A percentile compares a stretch with the other conserved stretches of the same genome.
These are phyloP conservation scores for Apiotrichum montevideense DNA, from an alignment of 1,284 basidiomycete genomes.

Conservation along the genomic window DNA sequence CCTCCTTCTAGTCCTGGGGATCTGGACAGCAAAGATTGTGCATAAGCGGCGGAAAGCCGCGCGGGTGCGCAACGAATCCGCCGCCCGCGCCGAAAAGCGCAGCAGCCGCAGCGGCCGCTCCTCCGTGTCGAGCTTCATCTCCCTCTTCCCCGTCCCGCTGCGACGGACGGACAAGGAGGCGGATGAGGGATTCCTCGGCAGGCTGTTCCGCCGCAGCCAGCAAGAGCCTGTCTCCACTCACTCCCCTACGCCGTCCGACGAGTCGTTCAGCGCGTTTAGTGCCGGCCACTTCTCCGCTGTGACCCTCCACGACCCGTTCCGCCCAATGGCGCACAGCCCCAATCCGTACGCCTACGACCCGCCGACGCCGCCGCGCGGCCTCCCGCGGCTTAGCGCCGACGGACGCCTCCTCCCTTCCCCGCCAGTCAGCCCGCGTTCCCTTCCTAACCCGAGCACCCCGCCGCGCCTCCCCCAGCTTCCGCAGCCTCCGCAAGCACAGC, in stretches of 20 bases:
- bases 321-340: too few species aligned
- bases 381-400: not conserved
- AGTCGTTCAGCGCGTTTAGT: not conserved
- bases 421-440: too few species aligned
- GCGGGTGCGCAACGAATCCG: not conserved
- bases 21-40: not conserved
- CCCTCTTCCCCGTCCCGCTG: conserved; percentile 51
- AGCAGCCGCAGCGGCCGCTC: not conserved
- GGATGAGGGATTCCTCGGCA: too few species aligned
- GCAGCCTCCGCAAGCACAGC: too few species aligned
- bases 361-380: too few species aligned
- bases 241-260: not conserved
- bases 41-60: not conserved
- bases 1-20: not conserved
- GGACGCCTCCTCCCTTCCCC: not conserved
- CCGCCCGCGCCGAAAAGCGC: not conserved
- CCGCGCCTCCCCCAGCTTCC: too few species aligned
- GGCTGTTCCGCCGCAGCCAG: not conserved
- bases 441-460: too few species aligned
- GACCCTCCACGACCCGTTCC: too few species aligned
- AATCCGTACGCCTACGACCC: too few species aligned
- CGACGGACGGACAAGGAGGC: conserved; percentile 10
- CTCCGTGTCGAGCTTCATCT: not conserved
- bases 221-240: not conserved
- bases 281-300: not conserved